Evolutionary conservation across 345 rosid species (phyloP).

Genomic region (Nephelium lappaceum): DNA sequence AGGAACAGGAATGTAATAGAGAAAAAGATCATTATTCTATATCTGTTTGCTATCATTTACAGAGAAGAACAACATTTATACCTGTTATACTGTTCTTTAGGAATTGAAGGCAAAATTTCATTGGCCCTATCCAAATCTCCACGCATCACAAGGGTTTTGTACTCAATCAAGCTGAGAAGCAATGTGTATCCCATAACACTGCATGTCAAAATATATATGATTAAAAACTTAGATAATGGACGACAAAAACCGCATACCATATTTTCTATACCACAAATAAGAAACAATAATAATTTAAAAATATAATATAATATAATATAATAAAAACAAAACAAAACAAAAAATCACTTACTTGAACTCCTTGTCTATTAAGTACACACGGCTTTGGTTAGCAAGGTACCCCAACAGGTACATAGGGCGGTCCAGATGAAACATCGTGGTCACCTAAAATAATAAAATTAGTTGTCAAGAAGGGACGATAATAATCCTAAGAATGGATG

Average conservation of each 20-base stretch:
- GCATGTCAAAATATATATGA: conserved; percentile 21
- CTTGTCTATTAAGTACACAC: conserved; percentile 96
- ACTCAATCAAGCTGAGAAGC: conserved; percentile 88
- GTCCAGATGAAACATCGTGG: conserved; percentile 99
- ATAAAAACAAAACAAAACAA: neutral
- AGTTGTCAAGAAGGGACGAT: neutral
- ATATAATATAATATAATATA: too few relatives aligned
- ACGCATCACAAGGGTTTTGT: conserved; percentile 96
- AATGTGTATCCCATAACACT: conserved; percentile 86
- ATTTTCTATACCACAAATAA: neutral
- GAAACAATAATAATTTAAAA: too few relatives aligned
- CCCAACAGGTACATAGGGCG: conserved; percentile 99
- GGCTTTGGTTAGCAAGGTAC: conserved; percentile 95
- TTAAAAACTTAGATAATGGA: conserved; percentile 11
- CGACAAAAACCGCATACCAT: neutral
- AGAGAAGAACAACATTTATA: conserved; percentile 26
- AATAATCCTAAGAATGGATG: neutral
- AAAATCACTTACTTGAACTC: conserved; percentile 83
- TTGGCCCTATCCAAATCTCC: conserved; percentile 83
- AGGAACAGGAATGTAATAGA: neutral
- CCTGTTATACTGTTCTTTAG: conserved; percentile 87
- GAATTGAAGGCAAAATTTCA: conserved; percentile 82
- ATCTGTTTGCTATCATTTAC: neutral
- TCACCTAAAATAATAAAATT: conserved; percentile 54
- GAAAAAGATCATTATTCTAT: neutral